phyloP scores from a whole-genome alignment of 1,139 yeast genomes.

The Pichia sp. region DNA sequence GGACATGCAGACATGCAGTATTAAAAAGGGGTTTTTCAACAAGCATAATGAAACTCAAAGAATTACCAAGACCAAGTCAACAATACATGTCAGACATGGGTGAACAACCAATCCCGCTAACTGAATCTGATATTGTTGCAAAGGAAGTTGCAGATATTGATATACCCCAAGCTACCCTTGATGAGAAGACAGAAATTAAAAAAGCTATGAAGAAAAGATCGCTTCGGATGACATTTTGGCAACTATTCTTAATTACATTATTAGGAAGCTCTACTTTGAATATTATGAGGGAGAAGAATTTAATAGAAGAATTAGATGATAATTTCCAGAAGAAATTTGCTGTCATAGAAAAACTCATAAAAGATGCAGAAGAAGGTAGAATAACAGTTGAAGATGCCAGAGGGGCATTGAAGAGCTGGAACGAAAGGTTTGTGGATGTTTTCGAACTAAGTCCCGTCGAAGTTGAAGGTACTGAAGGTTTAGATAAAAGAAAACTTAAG shows the following conservation, averaged over 20 bases:
- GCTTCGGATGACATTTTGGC: conserved; percentile 29
- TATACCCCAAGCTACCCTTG: conserved; percentile 16
- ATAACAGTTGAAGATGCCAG: conserved; percentile 25
- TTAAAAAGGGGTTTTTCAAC: conserved; percentile 2
- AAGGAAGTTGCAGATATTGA: conserved; percentile 16
- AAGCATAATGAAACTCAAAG: background rate
- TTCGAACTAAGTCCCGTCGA: conserved; percentile 22
- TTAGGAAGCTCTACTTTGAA: conserved; percentile 29
- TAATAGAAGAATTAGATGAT: conserved; percentile 26
- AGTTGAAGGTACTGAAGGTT: conserved; percentile 24
- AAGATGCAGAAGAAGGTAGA: conserved; percentile 19
- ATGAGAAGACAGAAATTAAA: conserved; percentile 21
- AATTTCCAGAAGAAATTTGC: conserved; percentile 22
- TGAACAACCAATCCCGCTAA: conserved; percentile 20
- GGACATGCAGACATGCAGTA: conserved; percentile 1
- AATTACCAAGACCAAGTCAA: conserved; percentile 17
- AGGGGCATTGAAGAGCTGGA: conserved; percentile 20
- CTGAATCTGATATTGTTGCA: conserved; percentile 17
- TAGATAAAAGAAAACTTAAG: conserved; percentile 15
- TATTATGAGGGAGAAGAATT: conserved; percentile 29
- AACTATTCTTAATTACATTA: conserved; percentile 26
- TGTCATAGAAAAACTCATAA: conserved; percentile 18
- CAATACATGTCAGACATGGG: conserved; percentile 18
- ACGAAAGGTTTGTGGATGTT: conserved; percentile 26
- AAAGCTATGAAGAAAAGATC: conserved; percentile 26